These are phyloP conservation scores for Cystofilobasidium macerans DNA, from an alignment of 768 basidiomycete species.

Conservation along the genomic window DNA sequence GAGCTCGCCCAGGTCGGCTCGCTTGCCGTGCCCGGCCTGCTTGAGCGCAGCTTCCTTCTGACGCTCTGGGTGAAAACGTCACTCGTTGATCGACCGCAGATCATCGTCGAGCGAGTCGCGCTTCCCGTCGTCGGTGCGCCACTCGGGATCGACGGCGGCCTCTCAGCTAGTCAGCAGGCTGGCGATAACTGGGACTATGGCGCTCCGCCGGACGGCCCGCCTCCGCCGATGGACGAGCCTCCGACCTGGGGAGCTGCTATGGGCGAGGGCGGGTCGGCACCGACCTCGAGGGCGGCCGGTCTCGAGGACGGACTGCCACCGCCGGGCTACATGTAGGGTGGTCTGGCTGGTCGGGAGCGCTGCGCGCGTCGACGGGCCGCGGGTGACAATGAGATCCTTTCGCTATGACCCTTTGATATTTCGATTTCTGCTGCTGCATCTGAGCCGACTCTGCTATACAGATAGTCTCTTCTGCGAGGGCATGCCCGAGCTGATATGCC, in stretches of 20 bases:
- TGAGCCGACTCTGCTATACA: no score
- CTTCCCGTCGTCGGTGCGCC: background rate
- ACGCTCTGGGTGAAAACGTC: slow-evolving; percentile 6
- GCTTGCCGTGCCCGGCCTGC: background rate
- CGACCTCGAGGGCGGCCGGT: background rate
- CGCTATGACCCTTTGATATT: no score
- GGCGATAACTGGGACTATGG: background rate
- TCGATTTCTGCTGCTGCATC: no score
- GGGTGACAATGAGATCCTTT: no score
- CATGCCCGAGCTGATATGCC: no score
- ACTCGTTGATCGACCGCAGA: background rate
- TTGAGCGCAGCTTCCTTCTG: background rate
- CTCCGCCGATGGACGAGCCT: background rate
- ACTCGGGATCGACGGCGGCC: background rate
- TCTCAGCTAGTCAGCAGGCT: no score
- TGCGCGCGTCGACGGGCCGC: no score
- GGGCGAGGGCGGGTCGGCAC: background rate
- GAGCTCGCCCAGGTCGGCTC: background rate
- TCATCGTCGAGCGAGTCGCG: background rate
- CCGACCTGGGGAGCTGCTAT: slow-evolving; percentile 1
- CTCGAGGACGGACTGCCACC: background rate
- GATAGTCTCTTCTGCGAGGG: no score
- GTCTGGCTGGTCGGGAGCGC: no score
- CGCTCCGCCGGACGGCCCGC: background rate
- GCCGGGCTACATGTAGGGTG: background rate